Percentiles rank a stretch among this genome's conserved stretches.
Evolutionary conservation across 1,284 basidiomycete genomes (phyloP).

Genomic region (Macrocybe sp.): DNA sequence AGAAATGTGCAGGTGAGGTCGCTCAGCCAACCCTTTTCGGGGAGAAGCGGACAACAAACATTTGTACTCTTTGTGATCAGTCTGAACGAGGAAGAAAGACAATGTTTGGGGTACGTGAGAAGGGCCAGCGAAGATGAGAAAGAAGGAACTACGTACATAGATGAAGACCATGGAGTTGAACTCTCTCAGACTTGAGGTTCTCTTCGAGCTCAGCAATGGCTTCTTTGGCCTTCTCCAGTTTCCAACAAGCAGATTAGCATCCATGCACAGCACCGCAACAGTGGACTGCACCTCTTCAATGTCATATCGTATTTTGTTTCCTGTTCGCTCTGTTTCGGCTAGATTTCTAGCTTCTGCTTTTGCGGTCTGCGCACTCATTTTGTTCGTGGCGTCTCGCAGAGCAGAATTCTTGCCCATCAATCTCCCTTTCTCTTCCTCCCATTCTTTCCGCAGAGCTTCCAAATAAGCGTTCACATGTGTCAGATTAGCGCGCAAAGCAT

Average conservation of each 20-base stretch:
- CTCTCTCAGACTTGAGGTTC: conserved; percentile 62
- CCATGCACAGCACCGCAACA: background rate
- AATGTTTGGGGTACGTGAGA: too few relatives aligned
- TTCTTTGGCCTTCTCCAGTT: conserved; percentile 60
- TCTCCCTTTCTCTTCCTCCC: conserved; percentile 59
- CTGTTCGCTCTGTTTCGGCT: conserved; percentile 44
- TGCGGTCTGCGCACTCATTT: conserved; percentile 53
- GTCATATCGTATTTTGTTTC: conserved; percentile 41
- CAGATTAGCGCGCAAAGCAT: conserved; percentile 53
- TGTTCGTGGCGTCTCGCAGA: conserved; percentile 62
- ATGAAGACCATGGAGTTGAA: conserved; percentile 49
- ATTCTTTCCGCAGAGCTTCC: conserved; percentile 56
- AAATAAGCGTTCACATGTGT: conserved; percentile 57
- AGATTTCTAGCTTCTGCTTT: conserved; percentile 52
- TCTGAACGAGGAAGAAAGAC: too few relatives aligned
- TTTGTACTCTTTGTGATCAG: too few relatives aligned
- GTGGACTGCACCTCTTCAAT: conserved; percentile 46
- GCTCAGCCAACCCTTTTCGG: too few relatives aligned
- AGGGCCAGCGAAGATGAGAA: too few relatives aligned
- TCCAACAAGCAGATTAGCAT: conserved; percentile 34
- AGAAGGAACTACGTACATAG: too few relatives aligned
- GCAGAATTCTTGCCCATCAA: conserved; percentile 66
- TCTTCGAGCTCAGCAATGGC: conserved; percentile 64
- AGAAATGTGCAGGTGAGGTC: too few relatives aligned
- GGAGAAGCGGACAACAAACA: too few relatives aligned